A percentile compares a stretch with the other conserved stretches of the same genome.
Evolutionary conservation across 139 green algal genomes (phyloP).

Genomic region (Chlamydomonas schloesseri): DNA sequence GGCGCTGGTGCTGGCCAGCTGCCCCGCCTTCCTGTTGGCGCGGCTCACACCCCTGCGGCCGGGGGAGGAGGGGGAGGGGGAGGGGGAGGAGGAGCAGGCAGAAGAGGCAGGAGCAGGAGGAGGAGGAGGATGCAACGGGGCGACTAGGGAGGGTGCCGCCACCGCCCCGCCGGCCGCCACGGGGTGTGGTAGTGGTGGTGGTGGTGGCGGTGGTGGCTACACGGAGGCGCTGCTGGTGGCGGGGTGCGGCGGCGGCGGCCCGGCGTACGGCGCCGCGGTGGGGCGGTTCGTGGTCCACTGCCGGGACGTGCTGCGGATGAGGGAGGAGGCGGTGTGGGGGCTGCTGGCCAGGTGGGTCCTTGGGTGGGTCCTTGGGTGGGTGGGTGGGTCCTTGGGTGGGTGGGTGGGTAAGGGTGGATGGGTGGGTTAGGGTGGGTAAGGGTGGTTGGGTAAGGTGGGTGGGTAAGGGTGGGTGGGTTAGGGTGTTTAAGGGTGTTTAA

Average conservation of each 20-base stretch:
- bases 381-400: neutral
- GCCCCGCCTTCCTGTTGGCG: slow-evolving; percentile 27
- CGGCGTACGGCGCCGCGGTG: neutral
- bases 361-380: neutral
- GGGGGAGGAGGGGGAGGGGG: neutral
- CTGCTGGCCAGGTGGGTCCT: slow-evolving; percentile 23
- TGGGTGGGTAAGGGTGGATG: neutral
- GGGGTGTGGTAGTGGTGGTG: neutral
- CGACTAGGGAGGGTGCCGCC: no score
- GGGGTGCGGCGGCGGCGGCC: neutral
- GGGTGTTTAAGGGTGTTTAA: no score
- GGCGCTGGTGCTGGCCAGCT: slow-evolving; percentile 16
- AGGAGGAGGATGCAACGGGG: neutral
- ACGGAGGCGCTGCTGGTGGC: neutral
- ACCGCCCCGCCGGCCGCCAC: neutral
- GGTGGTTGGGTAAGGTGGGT: no score
- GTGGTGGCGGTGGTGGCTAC: neutral
- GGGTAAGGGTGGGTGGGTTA: no score
- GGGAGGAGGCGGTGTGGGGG: slow-evolving; percentile 16
- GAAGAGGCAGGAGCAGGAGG: neutral
- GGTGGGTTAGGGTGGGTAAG: no score
- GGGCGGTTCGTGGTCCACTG: slow-evolving; percentile 5
- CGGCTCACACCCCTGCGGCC: no score
- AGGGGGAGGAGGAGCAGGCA: neutral
- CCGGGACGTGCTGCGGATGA: slow-evolving; percentile 20